Conservation (phyloP, 2,329 filamentous ascomycete species). For the Chaetomiaceae sp. region DNA sequence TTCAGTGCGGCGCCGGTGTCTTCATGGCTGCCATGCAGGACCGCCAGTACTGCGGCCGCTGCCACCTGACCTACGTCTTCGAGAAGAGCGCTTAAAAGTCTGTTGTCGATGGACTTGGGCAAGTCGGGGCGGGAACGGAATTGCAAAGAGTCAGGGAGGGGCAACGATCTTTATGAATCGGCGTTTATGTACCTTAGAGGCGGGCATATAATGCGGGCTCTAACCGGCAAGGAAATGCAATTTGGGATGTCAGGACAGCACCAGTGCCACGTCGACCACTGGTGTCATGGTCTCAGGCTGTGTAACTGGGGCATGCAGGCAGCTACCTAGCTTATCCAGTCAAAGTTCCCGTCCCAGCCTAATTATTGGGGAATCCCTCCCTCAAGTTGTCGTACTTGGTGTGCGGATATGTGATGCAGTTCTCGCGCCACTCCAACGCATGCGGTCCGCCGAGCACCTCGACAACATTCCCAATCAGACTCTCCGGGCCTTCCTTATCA, state of each 20-base stretch:
- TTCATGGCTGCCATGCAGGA: slow-evolving; percentile 99
- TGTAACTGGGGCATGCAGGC: slow-evolving; percentile 10
- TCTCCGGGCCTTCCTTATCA: slow-evolving; percentile 62
- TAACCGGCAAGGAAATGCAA: slow-evolving; percentile 31
- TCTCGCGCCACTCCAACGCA: slow-evolving; percentile 49
- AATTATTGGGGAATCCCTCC: slow-evolving; percentile 50
- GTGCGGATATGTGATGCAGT: slow-evolving; percentile 60
- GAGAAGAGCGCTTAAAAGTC: slow-evolving; percentile 55
- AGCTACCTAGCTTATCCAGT: slow-evolving; percentile 13
- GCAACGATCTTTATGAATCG: slow-evolving; percentile 29
- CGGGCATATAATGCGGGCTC: slow-evolving; percentile 27
- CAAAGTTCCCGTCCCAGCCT: slow-evolving; percentile 17
- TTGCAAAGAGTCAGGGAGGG: slow-evolving; percentile 28
- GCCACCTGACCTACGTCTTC: slow-evolving; percentile 70
- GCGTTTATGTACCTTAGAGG: slow-evolving; percentile 35
- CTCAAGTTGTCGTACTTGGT: slow-evolving; percentile 68
- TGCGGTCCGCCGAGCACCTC: slow-evolving; percentile 51
- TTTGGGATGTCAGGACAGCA: slow-evolving; percentile 24
- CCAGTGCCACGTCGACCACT: slow-evolving; percentile 5
- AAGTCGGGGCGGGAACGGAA: slow-evolving; percentile 26
- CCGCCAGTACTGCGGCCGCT: slow-evolving; percentile 89
- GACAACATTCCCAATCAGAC: slow-evolving; percentile 65
- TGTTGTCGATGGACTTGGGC: slow-evolving; percentile 16
- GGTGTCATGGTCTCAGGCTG: slow-evolving; percentile 8
- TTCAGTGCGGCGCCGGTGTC: slow-evolving; percentile 95